These are phyloP conservation scores for Solanum corneliomulleri DNA, from an alignment of 257 asterid species.

Conservation along the genomic window DNA sequence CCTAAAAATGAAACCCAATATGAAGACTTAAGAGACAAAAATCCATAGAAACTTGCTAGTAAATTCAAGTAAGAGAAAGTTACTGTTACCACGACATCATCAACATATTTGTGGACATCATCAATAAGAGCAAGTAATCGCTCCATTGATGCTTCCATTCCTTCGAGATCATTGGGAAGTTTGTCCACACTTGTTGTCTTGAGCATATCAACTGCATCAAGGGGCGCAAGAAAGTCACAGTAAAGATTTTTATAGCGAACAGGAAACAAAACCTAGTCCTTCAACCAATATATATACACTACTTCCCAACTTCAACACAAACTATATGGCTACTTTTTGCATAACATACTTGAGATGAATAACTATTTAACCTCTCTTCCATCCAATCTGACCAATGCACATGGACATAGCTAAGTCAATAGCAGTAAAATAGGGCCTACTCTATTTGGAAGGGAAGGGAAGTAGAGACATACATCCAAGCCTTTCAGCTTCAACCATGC, in stretches of 20 bases:
- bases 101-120: slow-evolving; percentile 77
- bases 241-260: not conserved
- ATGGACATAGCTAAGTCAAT: slow-evolving; percentile 46
- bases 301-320: not conserved
- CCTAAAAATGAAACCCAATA: slow-evolving; percentile 25
- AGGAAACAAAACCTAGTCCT: not conserved
- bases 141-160: slow-evolving; percentile 94
- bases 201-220: slow-evolving; percentile 63
- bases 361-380: not conserved
- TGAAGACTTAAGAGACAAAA: not conserved
- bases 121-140: slow-evolving; percentile 72
- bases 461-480: slow-evolving; percentile 63
- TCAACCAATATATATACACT: not conserved
- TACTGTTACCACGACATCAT: slow-evolving; percentile 82
- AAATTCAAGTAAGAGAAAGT: not conserved
- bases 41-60: not conserved
- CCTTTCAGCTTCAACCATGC: slow-evolving; percentile 86
- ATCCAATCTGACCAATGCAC: slow-evolving; percentile 6
- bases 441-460: slow-evolving; percentile 25
- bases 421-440: slow-evolving; percentile 31
- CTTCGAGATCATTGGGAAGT: slow-evolving; percentile 87
- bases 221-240: not conserved
- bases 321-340: not conserved
- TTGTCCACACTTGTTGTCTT: slow-evolving; percentile 76
- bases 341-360: not conserved